Evolutionary conservation across 768 basidiomycete genomes (phyloP).

Genomic region (Termitomyces sp.): DNA sequence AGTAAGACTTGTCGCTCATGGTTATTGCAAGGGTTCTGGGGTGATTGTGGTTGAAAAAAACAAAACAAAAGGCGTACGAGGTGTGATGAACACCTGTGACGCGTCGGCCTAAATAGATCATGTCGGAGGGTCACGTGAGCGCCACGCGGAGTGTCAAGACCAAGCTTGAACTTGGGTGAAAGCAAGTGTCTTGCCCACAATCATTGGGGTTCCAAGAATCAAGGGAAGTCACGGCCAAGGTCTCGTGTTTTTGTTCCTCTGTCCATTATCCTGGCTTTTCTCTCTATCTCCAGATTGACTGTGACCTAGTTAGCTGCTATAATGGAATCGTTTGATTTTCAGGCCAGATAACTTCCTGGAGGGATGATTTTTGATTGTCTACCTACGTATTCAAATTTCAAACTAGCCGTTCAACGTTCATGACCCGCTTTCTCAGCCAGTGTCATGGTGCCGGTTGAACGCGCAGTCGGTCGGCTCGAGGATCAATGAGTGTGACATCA

Average conservation of each 20-base stretch:
- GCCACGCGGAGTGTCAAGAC: background rate
- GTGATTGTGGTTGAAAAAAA: background rate
- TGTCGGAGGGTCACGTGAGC: background rate
- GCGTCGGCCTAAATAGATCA: background rate
- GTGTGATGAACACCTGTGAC: background rate
- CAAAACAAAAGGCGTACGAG: background rate
- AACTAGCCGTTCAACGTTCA: background rate
- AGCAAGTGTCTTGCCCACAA: background rate
- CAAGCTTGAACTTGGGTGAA: background rate
- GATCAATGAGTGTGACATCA: background rate
- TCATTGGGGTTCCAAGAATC: background rate
- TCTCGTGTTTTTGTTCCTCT: background rate
- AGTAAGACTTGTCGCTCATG: conserved; percentile 24
- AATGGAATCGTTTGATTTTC: background rate
- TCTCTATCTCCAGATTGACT: too few relatives aligned
- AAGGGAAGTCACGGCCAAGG: background rate
- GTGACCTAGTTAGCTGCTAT: background rate
- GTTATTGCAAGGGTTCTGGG: background rate
- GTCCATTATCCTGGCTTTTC: background rate
- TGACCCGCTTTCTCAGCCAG: background rate
- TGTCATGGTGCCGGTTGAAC: background rate
- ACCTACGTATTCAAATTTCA: too few relatives aligned
- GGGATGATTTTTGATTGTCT: too few relatives aligned
- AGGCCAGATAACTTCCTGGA: background rate
- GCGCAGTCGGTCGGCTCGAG: background rate